Percentiles rank a stretch among this genome's conserved stretches.
Conservation (phyloP, 202 grass and related monocot genomes). For the Setaria viridis region DNA sequence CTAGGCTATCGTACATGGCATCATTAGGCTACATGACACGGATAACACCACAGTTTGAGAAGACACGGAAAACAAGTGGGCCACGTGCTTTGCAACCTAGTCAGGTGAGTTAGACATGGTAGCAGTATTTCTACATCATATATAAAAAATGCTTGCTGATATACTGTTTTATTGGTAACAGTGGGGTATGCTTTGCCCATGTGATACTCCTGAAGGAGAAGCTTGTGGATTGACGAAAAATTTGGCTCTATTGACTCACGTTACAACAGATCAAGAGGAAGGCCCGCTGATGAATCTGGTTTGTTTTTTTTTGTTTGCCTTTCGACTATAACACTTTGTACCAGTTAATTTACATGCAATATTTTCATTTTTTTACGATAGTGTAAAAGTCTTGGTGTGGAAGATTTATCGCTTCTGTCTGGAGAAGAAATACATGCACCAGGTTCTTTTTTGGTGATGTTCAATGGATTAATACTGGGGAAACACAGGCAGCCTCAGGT, state of each 20-base stretch:
- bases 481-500: conserved; percentile 90
- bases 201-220: conserved; percentile 99
- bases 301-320: conserved; percentile 39
- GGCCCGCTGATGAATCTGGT: conserved; percentile 84
- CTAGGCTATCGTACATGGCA: conserved; percentile 94
- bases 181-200: conserved; percentile 99
- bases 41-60: conserved; percentile 98
- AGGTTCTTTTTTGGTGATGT: conserved; percentile 95
- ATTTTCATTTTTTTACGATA: conserved; percentile 48
- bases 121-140: conserved; percentile 8
- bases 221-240: conserved; percentile 98
- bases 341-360: conserved; percentile 12
- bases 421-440: conserved; percentile 88
- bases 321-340: conserved; percentile 10
- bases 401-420: conserved; percentile 76
- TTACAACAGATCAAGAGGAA: conserved; percentile 95
- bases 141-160: not conserved
- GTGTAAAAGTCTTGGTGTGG: conserved; percentile 90
- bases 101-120: conserved; percentile 58
- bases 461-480: conserved; percentile 95
- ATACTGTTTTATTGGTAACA: conserved; percentile 48
- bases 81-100: conserved; percentile 98
- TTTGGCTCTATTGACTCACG: conserved; percentile 91
- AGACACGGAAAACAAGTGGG: conserved; percentile 96
- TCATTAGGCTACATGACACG: conserved; percentile 96